Base-by-base conservation (phyloP, 495 filamentous ascomycete species). In the Penicillium desertorum region DNA sequence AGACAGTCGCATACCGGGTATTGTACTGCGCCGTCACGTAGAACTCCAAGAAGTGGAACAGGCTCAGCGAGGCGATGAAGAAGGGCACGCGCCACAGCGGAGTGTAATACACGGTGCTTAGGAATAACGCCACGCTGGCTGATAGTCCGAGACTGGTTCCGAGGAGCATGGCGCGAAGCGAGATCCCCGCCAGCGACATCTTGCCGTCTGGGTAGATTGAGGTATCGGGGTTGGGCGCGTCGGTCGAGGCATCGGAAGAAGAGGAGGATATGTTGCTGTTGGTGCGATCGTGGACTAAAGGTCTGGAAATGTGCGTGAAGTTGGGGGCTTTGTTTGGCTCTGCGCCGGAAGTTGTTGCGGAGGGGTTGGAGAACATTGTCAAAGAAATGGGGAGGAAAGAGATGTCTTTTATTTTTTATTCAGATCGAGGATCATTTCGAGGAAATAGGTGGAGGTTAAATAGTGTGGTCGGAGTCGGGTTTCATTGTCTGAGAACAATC, bases 11-110 rank as follows among this genome's bases (percentile, higher is more conserved):
- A n/a, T 80, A 72, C 36, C 76, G 71, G 0, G 91, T 89, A 75
- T 97, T 98, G 73, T 88, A 89, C 22, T 72, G 74, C 25, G 94
- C 94, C 0, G 93, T 97, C 47, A 84, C 87, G 77, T 82, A 93
- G 80, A 89, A 98, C 74, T 98, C 94, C 71, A 98, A 87, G 76
- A 96, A 96, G 74, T 98, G 94, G 81, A 97, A 97, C 53, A 88
- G 67, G 16, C 86, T 83, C 54, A 98, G 85, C 25, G 84, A 71
- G 45, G 79, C 73, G 65, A 92, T 62, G 76, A 98, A 96, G 78
- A 91, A 87, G 17, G 91, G 85, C 1, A 88, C 68, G 58, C 94
- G 89, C 92, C 92, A 97, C 59, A 92, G 79, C 0, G 82, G 77
- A 27, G 71, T 74, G 1, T 57, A 54, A 65, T 27, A 68, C 45